A percentile compares a stretch with the other conserved stretches of the same genome.
Conservation (phyloP, 441 rosid species). For the Biscutella laevigata region DNA sequence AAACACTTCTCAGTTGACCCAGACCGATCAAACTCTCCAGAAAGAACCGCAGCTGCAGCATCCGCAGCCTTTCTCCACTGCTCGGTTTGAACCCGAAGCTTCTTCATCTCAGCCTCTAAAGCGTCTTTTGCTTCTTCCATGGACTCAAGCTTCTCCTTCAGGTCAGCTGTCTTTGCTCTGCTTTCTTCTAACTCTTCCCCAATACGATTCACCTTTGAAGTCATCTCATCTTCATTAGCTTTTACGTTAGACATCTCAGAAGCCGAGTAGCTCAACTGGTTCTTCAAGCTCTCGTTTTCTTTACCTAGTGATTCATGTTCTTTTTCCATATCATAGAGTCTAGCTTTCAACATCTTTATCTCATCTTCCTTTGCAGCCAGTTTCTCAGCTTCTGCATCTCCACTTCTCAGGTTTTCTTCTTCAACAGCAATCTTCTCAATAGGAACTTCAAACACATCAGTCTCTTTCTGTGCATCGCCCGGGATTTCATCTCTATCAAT, state of each 20-base stretch:
- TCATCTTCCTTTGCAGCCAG: constrained; percentile 44
- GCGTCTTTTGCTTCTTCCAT: constrained; percentile 50
- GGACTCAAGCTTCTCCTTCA: constrained; percentile 50
- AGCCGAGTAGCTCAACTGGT: constrained; percentile 40
- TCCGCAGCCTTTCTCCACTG: constrained; percentile 96
- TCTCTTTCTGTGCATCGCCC: constrained; percentile 40
- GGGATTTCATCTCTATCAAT: constrained; percentile 30
- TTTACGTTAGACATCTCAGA: constrained; percentile 29
- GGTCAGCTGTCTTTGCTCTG: constrained; percentile 31
- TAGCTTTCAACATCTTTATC: constrained; percentile 42
- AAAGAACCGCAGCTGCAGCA: constrained; percentile 84
- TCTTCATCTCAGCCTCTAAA: constrained; percentile 76
- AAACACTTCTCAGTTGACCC: constrained; percentile 75
- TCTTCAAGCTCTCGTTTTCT: constrained; percentile 54
- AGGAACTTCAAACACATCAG: constrained; percentile 62
- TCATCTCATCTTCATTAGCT: constrained; percentile 44
- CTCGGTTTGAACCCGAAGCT: constrained; percentile 76
- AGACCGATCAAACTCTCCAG: constrained; percentile 56
- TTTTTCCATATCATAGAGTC: constrained; percentile 55
- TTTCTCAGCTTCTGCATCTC: constrained; percentile 24
- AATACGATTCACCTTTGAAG: constrained; percentile 33
- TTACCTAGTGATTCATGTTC: constrained; percentile 34
- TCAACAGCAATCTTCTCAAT: constrained; percentile 36
- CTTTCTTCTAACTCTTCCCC: constrained; percentile 57
- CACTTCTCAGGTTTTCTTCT: constrained; percentile 27